Percentiles rank a stretch among this genome's conserved stretches.
Conservation (phyloP, 441 rosid genomes). For the Viola pubescens region DNA sequence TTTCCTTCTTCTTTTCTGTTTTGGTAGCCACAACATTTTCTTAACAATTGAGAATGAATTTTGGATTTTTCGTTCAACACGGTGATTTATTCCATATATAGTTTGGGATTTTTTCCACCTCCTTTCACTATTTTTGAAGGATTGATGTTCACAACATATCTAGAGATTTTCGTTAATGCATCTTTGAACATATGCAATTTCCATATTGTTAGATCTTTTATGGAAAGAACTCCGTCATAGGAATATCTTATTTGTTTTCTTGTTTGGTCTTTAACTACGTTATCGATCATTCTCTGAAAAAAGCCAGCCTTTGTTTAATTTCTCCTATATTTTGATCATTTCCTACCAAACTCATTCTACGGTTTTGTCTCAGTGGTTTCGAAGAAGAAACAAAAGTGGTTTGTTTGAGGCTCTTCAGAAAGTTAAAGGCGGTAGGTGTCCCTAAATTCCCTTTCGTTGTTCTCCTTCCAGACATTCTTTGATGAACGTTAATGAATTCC, state of each 20-base stretch:
- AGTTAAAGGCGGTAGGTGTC: constrained; percentile 53
- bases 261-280: too few relatives aligned
- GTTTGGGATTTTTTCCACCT: too few relatives aligned
- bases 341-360: neutral
- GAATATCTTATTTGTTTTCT: too few relatives aligned
- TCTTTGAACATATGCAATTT: neutral
- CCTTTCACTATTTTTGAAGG: too few relatives aligned
- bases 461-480: too few relatives aligned
- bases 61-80: too few relatives aligned
- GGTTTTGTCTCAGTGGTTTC: constrained; percentile 38
- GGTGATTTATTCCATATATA: too few relatives aligned
- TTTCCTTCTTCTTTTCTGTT: neutral
- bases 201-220: neutral
- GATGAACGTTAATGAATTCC: neutral
- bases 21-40: neutral
- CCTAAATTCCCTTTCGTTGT: too few relatives aligned
- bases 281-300: neutral
- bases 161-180: neutral
- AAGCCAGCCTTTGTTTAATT: neutral
- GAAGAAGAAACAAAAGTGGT: constrained; percentile 45
- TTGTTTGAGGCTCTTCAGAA: constrained; percentile 79
- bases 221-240: neutral
- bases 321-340: neutral
- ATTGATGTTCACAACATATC: too few relatives aligned
- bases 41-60: too few relatives aligned